These are phyloP conservation scores for Pleurotus salmoneostramineus DNA, from an alignment of 768 basidiomycete genomes.

Conservation along the genomic window DNA sequence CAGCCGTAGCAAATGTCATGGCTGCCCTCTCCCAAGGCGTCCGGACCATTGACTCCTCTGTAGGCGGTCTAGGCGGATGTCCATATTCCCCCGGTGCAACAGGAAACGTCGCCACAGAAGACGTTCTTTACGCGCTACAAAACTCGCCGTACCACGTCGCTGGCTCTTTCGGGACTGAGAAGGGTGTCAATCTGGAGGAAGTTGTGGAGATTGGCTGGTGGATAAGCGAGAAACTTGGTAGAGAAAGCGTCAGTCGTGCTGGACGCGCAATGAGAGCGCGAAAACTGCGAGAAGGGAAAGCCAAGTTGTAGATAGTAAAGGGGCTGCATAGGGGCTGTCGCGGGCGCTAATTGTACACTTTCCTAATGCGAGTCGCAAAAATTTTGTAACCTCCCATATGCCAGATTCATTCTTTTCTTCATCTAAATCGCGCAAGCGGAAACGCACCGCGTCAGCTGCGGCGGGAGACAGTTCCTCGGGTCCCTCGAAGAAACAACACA, in stretches of 20 bases:
- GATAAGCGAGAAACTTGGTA: slow-evolving; percentile 67
- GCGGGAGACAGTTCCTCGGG: not conserved
- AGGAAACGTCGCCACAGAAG: slow-evolving; percentile 93
- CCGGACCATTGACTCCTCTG: slow-evolving; percentile 76
- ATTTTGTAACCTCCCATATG: slow-evolving; percentile 2
- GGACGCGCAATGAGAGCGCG: slow-evolving; percentile 67
- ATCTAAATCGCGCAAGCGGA: slow-evolving; percentile 13
- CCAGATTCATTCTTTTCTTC: slow-evolving; percentile 14
- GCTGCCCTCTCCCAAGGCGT: slow-evolving; percentile 71
- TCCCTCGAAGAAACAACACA: not conserved
- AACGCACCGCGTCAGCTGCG: slow-evolving; percentile 2
- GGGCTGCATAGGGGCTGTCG: no score
- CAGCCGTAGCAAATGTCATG: slow-evolving; percentile 74
- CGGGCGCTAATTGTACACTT: not conserved
- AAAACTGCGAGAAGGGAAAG: slow-evolving; percentile 27
- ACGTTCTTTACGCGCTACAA: slow-evolving; percentile 80
- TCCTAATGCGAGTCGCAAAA: not conserved
- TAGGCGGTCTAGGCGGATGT: slow-evolving; percentile 92
- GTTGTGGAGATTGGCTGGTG: slow-evolving; percentile 79
- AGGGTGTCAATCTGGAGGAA: slow-evolving; percentile 53
- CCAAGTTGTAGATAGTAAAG: slow-evolving; percentile 12
- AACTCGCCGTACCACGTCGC: slow-evolving; percentile 55
- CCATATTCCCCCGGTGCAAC: slow-evolving; percentile 96
- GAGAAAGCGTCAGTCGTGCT: slow-evolving; percentile 71
- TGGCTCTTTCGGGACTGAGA: slow-evolving; percentile 28